Evolutionary conservation across 2,329 filamentous ascomycete species (phyloP), one percentile per base, ranked within the genome.

Genomic region (Karstenula rhodostoma): DNA sequence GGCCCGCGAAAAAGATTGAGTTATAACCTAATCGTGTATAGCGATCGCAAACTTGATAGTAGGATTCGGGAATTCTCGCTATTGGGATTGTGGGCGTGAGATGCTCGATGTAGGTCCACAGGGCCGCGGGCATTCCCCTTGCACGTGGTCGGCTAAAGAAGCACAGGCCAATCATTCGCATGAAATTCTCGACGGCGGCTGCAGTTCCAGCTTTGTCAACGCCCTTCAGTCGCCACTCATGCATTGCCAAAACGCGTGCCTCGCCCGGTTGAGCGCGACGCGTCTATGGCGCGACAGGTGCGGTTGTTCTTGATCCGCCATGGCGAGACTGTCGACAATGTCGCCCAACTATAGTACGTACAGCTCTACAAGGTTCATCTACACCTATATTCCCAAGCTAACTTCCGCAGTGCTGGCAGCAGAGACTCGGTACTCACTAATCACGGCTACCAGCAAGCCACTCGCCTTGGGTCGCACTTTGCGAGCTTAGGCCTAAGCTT

Each of bases 261-360:
- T 42, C 51, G 62, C 62, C 67, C 67, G 57, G 25, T 49, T 32
- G 58, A 57, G 68, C 69, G 68, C 61, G 35, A 2, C 42, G 52
- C 52, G 42, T 32, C 22, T 25, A 72, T 71, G 71, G 64, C 61
- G 55, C 65, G 58, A 58, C 67, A 67, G 58, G 87, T 90, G 86
- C 85, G 84, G 72, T 77, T 97, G 57, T 88, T 93, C 71, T 84
- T 97, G 69, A 87, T 96, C 71, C 89, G 93, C 58, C 93, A 97
- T 83, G 93, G 90, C 73, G 93, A 97, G 81, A 94, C 92, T 17
- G 91, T 96, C 66, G 91, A 97, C 79, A 97, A 97, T 77, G 90
- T 95, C 60, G 90, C 90, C 43, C 86, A 89, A 57, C 79, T 92
- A 61, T 94, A 91, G 90, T 92, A 83, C 61, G 61, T 57, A 66